Percentiles rank a stretch among this genome's conserved stretches.
These are phyloP conservation scores for Rugonectria rugulosa DNA, from an alignment of 2,329 filamentous ascomycete genomes.

Conservation along the genomic window DNA sequence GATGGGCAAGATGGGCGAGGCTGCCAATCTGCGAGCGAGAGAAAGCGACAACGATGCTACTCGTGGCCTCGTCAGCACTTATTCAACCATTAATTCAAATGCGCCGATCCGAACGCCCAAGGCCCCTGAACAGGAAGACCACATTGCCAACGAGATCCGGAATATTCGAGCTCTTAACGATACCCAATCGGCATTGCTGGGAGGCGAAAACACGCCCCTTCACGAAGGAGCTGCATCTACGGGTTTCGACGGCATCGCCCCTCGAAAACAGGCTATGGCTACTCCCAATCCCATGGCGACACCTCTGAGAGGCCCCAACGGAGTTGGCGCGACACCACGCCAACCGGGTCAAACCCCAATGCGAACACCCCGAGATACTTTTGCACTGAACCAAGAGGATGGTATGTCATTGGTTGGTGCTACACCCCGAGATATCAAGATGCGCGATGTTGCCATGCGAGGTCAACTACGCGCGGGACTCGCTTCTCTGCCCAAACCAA, in stretches of 20 bases:
- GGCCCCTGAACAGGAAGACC: conserved; percentile 91
- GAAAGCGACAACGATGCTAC: conserved; percentile 86
- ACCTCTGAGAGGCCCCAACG: conserved; percentile 73
- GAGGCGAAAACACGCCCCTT: conserved; percentile 91
- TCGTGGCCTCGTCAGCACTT: conserved; percentile 85
- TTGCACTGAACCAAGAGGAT: conserved; percentile 80
- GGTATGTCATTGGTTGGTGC: conserved; percentile 73
- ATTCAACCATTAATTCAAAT: conserved; percentile 78
- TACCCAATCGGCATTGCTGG: conserved; percentile 90
- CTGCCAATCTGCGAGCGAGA: conserved; percentile 77
- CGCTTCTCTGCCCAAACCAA: conserved; percentile 88
- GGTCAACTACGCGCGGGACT: conserved; percentile 75
- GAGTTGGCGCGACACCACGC: conserved; percentile 72
- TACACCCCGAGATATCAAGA: conserved; percentile 78
- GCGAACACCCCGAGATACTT: conserved; percentile 86
- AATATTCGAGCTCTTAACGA: conserved; percentile 93
- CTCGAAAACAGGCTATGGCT: conserved; percentile 80
- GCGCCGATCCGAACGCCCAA: conserved; percentile 92
- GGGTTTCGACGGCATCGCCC: conserved; percentile 85
- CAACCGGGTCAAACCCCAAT: conserved; percentile 82
- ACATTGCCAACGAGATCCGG: conserved; percentile 93
- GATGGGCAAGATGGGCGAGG: conserved; percentile 94
- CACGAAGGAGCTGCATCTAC: conserved; percentile 83
- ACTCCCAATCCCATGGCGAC: conserved; percentile 97
- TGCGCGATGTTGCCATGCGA: conserved; percentile 73